Percentiles rank a stretch among this genome's conserved stretches.
These are phyloP conservation scores for Chrysoporthe puriensis DNA, from an alignment of 2,329 filamentous ascomycete genomes.

Conservation along the genomic window DNA sequence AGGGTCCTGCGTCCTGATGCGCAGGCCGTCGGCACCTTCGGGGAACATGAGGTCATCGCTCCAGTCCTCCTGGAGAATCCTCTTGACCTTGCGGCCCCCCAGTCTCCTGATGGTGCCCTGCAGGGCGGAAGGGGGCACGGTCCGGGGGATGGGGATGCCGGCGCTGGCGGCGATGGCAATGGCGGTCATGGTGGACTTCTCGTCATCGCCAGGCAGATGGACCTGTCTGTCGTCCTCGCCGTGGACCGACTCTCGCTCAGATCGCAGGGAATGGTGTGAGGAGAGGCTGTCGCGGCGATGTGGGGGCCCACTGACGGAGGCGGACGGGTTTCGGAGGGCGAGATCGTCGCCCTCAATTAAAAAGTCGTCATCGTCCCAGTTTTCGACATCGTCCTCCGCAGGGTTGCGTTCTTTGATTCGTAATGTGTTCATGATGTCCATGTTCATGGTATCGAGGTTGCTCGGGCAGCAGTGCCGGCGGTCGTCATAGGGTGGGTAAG, in stretches of 20 bases:
- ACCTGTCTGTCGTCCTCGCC: slow-evolving; percentile 90
- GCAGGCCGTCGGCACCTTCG: slow-evolving; percentile 59
- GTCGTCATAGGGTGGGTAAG: slow-evolving; percentile 12
- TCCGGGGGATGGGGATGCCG: slow-evolving; percentile 87
- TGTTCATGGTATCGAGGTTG: slow-evolving; percentile 30
- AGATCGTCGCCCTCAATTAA: slow-evolving; percentile 71
- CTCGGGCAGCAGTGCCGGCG: slow-evolving; percentile 7
- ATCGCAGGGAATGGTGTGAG: slow-evolving; percentile 79
- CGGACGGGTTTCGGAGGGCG: slow-evolving; percentile 57
- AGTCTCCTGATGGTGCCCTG: slow-evolving; percentile 91
- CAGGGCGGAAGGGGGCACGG: slow-evolving; percentile 85
- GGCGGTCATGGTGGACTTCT: slow-evolving; percentile 80
- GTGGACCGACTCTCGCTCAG: slow-evolving; percentile 75
- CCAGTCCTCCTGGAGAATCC: slow-evolving; percentile 79
- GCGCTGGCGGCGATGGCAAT: slow-evolving; percentile 86
- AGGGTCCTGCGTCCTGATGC: slow-evolving; percentile 66
- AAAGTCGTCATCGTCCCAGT: slow-evolving; percentile 80
- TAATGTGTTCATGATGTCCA: slow-evolving; percentile 54
- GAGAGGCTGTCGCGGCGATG: slow-evolving; percentile 77
- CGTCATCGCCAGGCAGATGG: slow-evolving; percentile 81
- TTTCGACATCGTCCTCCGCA: slow-evolving; percentile 68
- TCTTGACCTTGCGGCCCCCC: slow-evolving; percentile 73
- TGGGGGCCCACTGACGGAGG: slow-evolving; percentile 46
- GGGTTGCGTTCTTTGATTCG: slow-evolving; percentile 57
- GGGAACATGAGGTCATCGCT: slow-evolving; percentile 77